phyloP scores from a whole-genome alignment of 768 basidiomycete genomes.

The Termitomyces sp. region DNA sequence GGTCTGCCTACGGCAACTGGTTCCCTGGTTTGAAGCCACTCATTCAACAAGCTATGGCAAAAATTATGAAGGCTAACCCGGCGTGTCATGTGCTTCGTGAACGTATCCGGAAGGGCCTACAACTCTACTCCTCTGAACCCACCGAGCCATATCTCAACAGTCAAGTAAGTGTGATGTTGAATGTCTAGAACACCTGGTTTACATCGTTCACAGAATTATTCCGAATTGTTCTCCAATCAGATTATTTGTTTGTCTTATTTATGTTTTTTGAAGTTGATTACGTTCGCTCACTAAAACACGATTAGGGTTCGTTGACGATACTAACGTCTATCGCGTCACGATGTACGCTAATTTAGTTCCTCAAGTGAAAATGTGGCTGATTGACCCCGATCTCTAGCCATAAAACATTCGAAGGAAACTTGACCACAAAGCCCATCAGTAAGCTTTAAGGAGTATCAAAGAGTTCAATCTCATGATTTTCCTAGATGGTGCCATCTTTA shows the following conservation, averaged over 20 bases:
- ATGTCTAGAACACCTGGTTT: neutral
- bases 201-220: constrained; percentile 61
- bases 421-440: constrained; percentile 99
- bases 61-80: constrained; percentile 99
- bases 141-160: constrained; percentile 99
- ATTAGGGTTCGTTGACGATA: constrained; percentile 96
- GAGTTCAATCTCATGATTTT: constrained; percentile 1
- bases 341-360: constrained; percentile 43
- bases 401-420: constrained; percentile 99
- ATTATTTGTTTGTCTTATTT: constrained; percentile 68
- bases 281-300: neutral
- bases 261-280: neutral
- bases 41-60: constrained; percentile 98
- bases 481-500: constrained; percentile 91
- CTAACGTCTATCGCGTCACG: constrained; percentile 98
- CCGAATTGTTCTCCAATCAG: constrained; percentile 95
- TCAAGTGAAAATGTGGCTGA: neutral
- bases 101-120: constrained; percentile 97
- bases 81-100: constrained; percentile 96
- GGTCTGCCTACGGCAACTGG: constrained; percentile 99
- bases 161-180: constrained; percentile 42
- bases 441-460: constrained; percentile 18
- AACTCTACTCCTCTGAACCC: constrained; percentile 97
- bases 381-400: constrained; percentile 43
- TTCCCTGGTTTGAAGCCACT: constrained; percentile 99